A percentile compares a stretch with the other conserved stretches of the same genome.
These are phyloP conservation scores for Phellopilus nigrolimitatus DNA, from an alignment of 1,284 basidiomycete genomes.

Conservation along the genomic window DNA sequence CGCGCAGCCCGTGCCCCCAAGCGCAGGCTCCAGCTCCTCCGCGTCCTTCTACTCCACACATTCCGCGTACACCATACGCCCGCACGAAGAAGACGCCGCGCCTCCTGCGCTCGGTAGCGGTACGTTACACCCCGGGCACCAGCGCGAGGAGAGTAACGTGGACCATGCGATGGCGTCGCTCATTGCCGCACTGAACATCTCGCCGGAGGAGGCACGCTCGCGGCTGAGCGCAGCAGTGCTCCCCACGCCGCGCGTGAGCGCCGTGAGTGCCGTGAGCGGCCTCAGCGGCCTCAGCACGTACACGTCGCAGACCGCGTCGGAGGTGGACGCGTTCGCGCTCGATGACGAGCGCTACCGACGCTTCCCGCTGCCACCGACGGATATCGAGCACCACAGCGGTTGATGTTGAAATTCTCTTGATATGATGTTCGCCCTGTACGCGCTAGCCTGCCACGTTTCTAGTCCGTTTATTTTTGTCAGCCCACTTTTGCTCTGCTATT, in stretches of 20 bases:
- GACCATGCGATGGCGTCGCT: conserved; percentile 18
- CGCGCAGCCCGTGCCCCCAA: not conserved
- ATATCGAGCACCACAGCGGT: conserved; percentile 11
- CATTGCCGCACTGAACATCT: conserved; percentile 19
- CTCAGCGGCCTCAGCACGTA: conserved; percentile 1
- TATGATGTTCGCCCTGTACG: no score
- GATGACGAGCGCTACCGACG: conserved; percentile 11
- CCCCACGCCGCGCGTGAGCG: conserved; percentile 15
- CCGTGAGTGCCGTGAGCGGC: not conserved
- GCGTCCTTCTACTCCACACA: conserved; percentile 13
- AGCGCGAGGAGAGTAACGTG: conserved; percentile 12
- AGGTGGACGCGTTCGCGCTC: not conserved
- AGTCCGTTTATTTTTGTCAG: no score
- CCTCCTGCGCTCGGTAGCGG: not conserved
- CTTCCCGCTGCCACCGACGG: conserved; percentile 17
- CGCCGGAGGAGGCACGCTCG: conserved; percentile 16
- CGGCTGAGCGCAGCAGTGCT: conserved; percentile 14
- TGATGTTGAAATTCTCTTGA: not conserved
- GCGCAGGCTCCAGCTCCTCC: conserved; percentile 5
- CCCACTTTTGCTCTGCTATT: no score
- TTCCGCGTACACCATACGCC: conserved; percentile 6
- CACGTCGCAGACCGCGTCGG: conserved; percentile 5
- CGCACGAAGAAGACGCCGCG: not conserved
- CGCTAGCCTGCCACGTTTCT: no score
- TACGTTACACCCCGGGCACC: no score